phyloP scores from a whole-genome alignment of 2,329 filamentous ascomycete genomes.

The Epichloe aotearoae region DNA sequence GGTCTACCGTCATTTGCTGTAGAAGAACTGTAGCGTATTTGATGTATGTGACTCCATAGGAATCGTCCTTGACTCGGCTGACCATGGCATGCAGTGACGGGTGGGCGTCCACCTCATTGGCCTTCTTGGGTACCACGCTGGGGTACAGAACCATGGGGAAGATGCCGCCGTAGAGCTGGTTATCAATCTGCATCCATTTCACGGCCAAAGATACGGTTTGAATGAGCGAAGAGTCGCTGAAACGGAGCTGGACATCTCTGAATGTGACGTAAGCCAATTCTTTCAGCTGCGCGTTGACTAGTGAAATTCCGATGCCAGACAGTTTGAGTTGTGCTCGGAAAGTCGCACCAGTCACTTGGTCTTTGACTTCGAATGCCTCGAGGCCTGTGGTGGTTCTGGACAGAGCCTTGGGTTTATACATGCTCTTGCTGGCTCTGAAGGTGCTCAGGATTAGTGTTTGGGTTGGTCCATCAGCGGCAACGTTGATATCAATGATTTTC shows the following conservation, averaged over 20 bases:
- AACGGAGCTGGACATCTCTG: conserved; percentile 79
- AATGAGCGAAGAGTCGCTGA: conserved; percentile 84
- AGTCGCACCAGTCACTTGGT: conserved; percentile 73
- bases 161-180: conserved; percentile 94
- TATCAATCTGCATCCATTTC: conserved; percentile 99
- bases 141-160: conserved; percentile 97
- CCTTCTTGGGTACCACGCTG: conserved; percentile 93
- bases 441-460: conserved; percentile 91
- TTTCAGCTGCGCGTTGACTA: conserved; percentile 83
- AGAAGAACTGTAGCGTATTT: conserved; percentile 91
- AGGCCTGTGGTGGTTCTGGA: conserved; percentile 35
- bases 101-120: conserved; percentile 90
- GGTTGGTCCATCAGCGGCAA: conserved; percentile 87
- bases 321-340: conserved; percentile 83
- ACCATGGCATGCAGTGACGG: conserved; percentile 87
- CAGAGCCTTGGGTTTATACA: conserved; percentile 55
- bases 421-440: conserved; percentile 81
- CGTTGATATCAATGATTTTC: conserved; percentile 93
- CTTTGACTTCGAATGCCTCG: conserved; percentile 77
- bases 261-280: conserved; percentile 91
- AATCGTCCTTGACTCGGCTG: conserved; percentile 93
- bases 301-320: conserved; percentile 80
- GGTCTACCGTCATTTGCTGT: conserved; percentile 95
- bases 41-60: conserved; percentile 94
- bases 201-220: conserved; percentile 83